phyloP scores from a whole-genome alignment of 1,284 basidiomycete genomes.

The Volvariella surrecta region DNA sequence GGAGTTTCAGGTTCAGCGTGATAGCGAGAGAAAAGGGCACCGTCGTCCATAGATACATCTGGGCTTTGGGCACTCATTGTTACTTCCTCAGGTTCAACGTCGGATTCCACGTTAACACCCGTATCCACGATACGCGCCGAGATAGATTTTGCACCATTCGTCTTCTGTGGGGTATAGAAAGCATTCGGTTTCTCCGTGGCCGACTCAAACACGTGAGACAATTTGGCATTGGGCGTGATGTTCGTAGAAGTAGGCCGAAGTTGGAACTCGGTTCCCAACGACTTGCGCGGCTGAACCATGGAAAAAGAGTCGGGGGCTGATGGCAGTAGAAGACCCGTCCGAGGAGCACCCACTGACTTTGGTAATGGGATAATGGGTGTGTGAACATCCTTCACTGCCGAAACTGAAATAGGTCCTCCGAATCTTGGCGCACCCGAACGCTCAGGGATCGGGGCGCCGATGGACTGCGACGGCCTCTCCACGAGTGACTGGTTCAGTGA shows the following conservation, averaged over 20 bases:
- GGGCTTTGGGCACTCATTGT: background rate
- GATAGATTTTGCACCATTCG: slow-evolving; percentile 13
- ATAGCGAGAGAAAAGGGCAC: background rate
- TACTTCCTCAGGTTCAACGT: too few relatives aligned
- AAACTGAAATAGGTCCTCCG: slow-evolving; percentile 12
- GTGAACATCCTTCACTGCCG: slow-evolving; percentile 10
- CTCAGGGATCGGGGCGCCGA: slow-evolving; percentile 9
- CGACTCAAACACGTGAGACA: slow-evolving; percentile 32
- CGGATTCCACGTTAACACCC: too few relatives aligned
- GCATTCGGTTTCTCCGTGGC: slow-evolving; percentile 48
- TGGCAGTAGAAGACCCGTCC: slow-evolving; percentile 19
- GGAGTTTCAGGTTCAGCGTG: background rate
- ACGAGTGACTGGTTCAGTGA: background rate
- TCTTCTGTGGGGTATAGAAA: slow-evolving; percentile 36
- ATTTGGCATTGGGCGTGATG: slow-evolving; percentile 9
- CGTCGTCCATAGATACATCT: slow-evolving; percentile 8
- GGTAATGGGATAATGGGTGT: slow-evolving; percentile 11
- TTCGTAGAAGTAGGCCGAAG: slow-evolving; percentile 6
- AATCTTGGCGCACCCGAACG: slow-evolving; percentile 15
- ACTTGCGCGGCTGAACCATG: slow-evolving; percentile 5
- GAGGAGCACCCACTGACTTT: slow-evolving; percentile 13
- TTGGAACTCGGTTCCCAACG: too few relatives aligned
- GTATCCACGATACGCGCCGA: too few relatives aligned
- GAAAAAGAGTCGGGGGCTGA: slow-evolving; percentile 9
- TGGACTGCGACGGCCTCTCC: background rate